These are phyloP conservation scores for Apiotrichum montevideense DNA, from an alignment of 1,284 basidiomycete genomes.

Conservation along the genomic window DNA sequence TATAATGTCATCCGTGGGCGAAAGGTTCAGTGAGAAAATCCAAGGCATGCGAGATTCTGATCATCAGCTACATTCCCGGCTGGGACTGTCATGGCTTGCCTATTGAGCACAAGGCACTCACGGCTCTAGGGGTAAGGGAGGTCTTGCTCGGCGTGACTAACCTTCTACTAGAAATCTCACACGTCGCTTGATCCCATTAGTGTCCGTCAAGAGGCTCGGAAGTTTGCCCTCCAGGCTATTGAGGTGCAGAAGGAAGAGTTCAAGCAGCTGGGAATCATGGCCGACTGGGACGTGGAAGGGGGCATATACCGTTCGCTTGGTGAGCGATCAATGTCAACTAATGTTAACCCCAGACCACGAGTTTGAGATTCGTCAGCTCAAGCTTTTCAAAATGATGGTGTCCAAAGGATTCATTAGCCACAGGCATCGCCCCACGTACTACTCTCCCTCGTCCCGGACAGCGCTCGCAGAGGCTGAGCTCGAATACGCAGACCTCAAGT, in stretches of 20 bases:
- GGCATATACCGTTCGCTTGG: conserved; percentile 82
- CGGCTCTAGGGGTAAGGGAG: conserved; percentile 65
- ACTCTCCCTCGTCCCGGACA: conserved; percentile 89
- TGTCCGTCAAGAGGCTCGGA: conserved; percentile 68
- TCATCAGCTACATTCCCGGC: conserved; percentile 76
- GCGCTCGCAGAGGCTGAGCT: conserved; percentile 95
- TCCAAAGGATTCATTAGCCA: conserved; percentile 69
- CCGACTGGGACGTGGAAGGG: conserved; percentile 69
- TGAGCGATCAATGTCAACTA: conserved; percentile 39
- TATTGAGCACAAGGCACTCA: conserved; percentile 86
- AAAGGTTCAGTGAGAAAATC: conserved; percentile 66
- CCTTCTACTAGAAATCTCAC: conserved; percentile 32
- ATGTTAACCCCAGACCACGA: conserved; percentile 57
- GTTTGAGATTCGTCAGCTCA: conserved; percentile 85
- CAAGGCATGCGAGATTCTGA: conserved; percentile 54
- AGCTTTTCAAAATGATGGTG: conserved; percentile 84
- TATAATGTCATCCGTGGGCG: conserved; percentile 74
- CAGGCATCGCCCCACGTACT: conserved; percentile 85
- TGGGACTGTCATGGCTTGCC: conserved; percentile 99
- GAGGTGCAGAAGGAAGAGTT: conserved; percentile 75
- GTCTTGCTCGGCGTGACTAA: conserved; percentile 88
- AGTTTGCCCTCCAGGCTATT: conserved; percentile 71
- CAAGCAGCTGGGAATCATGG: conserved; percentile 79
- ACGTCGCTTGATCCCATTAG: conserved; percentile 54
- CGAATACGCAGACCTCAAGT: conserved; percentile 81